Evolutionary conservation across 2,329 filamentous ascomycete species (phyloP).

Genomic region (Colletotrichum tofieldiae): DNA sequence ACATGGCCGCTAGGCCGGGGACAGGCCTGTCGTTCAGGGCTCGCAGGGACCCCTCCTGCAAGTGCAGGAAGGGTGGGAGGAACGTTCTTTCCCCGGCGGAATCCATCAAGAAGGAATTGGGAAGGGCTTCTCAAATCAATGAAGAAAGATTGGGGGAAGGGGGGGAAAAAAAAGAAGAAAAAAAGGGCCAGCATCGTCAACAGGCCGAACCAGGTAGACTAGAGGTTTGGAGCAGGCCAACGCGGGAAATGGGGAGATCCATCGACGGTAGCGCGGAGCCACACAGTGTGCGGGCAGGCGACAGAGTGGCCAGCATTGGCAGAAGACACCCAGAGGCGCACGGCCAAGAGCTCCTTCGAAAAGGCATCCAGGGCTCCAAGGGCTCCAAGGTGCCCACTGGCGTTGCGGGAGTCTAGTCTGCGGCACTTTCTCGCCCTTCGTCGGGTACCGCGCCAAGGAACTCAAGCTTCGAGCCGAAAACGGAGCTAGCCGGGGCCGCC

Average conservation of each 20-base stretch:
- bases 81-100: background rate
- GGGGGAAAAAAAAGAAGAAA: background rate
- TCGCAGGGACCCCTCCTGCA: conserved; percentile 22
- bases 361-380: too few species aligned
- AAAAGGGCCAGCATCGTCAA: conserved; percentile 18
- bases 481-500: conserved; percentile 28
- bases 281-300: conserved; percentile 9
- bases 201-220: conserved; percentile 4
- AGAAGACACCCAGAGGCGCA: conserved; percentile 19
- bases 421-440: conserved; percentile 28
- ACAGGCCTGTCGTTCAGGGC: conserved; percentile 23
- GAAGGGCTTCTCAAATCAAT: background rate
- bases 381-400: background rate
- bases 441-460: conserved; percentile 39
- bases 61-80: background rate
- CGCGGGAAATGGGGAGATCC: conserved; percentile 31
- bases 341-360: conserved; percentile 14
- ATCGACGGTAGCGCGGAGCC: conserved; percentile 12
- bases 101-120: background rate
- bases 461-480: conserved; percentile 41
- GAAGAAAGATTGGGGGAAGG: background rate
- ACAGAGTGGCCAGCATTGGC: background rate
- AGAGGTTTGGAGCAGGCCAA: background rate
- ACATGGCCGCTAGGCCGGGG: conserved; percentile 11
- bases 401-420: conserved; percentile 26